Conservation (phyloP, 2,329 filamentous ascomycete species). For the Sporothrix globosa region DNA sequence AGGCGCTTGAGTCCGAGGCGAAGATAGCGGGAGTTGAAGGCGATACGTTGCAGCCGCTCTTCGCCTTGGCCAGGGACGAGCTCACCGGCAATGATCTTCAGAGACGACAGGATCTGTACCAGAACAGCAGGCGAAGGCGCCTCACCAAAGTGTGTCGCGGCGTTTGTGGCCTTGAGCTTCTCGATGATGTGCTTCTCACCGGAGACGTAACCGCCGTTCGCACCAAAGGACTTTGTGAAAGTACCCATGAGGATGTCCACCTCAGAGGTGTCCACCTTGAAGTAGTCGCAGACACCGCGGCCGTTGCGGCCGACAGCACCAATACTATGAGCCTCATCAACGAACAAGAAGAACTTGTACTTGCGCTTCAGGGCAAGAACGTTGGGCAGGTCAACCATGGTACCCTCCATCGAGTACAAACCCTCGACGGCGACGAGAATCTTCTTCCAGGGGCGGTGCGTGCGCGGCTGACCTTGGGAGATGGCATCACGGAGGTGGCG, state of each 20-base stretch:
- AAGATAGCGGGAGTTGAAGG: slow-evolving; percentile 98
- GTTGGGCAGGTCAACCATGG: slow-evolving; percentile 95
- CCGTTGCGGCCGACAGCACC: slow-evolving; percentile 87
- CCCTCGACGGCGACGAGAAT: slow-evolving; percentile 95
- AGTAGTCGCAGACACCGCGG: slow-evolving; percentile 96
- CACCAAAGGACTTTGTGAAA: slow-evolving; percentile 96
- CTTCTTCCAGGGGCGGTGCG: slow-evolving; percentile 99
- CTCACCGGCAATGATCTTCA: slow-evolving; percentile 88
- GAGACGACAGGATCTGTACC: slow-evolving; percentile 83
- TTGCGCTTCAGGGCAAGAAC: slow-evolving; percentile 84
- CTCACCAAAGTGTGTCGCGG: slow-evolving; percentile 84
- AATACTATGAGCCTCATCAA: slow-evolving; percentile 96
- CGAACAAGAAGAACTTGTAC: slow-evolving; percentile 95
- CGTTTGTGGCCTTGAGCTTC: slow-evolving; percentile 84
- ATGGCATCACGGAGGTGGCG: slow-evolving; percentile 86
- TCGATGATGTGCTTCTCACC: slow-evolving; percentile 89
- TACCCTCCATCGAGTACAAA: slow-evolving; percentile 98
- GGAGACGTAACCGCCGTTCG: slow-evolving; percentile 94
- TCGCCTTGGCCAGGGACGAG: slow-evolving; percentile 88
- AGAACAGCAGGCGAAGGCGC: slow-evolving; percentile 84
- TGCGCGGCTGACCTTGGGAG: slow-evolving; percentile 93
- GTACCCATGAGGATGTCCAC: slow-evolving; percentile 98
- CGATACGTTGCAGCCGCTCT: slow-evolving; percentile 91
- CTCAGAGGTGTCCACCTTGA: slow-evolving; percentile 82
- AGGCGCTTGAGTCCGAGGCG: slow-evolving; percentile 94